A percentile compares a stretch with the other conserved stretches of the same genome.
Evolutionary conservation across 176 grass and related monocot genomes (phyloP).

Genomic region (Phyllostachys edulis): DNA sequence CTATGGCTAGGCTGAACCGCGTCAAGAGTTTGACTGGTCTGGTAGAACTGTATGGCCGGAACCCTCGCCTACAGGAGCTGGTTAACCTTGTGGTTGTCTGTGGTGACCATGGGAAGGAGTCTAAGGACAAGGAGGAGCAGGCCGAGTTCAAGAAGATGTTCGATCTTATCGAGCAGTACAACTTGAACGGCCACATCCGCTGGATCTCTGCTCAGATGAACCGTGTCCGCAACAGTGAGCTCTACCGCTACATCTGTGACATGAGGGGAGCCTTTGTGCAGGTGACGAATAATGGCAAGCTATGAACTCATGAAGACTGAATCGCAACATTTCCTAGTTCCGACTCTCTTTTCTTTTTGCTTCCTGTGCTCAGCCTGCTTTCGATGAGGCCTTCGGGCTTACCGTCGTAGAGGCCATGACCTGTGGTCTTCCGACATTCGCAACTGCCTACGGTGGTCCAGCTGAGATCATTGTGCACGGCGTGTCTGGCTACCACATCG

Average conservation of each 20-base stretch:
- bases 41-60: conserved; percentile 80
- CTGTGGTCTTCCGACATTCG: conserved; percentile 89
- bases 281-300: conserved; percentile 37
- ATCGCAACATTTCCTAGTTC: not conserved
- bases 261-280: conserved; percentile 88
- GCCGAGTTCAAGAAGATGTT: conserved; percentile 98
- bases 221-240: conserved; percentile 91
- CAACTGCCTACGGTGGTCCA: conserved; percentile 86
- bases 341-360: not conserved
- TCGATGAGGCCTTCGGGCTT: conserved; percentile 92
- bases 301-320: not conserved
- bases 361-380: conserved; percentile 60
- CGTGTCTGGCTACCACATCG: conserved; percentile 91
- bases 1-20: conserved; percentile 89
- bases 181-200: conserved; percentile 69
- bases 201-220: conserved; percentile 99
- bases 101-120: conserved; percentile 91
- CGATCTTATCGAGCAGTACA: conserved; percentile 77
- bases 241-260: conserved; percentile 93
- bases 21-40: conserved; percentile 97
- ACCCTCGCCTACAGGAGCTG: conserved; percentile 72
- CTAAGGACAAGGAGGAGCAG: conserved; percentile 94
- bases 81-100: conserved; percentile 95
- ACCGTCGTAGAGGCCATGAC: conserved; percentile 96
- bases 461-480: conserved; percentile 94